These are phyloP conservation scores for Fusarium decemcellulare DNA, from an alignment of 2,329 filamentous ascomycete species.

Conservation along the genomic window DNA sequence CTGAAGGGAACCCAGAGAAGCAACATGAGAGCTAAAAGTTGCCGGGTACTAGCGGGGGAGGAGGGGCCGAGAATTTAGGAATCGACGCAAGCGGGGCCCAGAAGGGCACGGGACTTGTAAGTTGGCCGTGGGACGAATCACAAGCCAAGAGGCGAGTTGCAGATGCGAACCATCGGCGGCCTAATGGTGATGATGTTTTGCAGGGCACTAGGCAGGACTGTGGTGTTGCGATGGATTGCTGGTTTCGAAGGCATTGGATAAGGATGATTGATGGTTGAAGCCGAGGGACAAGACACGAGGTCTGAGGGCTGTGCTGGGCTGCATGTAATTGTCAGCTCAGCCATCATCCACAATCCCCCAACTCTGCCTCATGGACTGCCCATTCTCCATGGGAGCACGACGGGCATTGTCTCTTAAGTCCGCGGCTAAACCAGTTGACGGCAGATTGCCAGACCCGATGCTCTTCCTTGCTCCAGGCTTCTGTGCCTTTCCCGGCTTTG, in stretches of 20 bases:
- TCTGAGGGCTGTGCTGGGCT: not conserved
- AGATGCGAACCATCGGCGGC: not conserved
- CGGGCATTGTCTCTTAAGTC: constrained; percentile 43
- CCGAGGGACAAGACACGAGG: not conserved
- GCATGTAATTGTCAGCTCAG: not conserved
- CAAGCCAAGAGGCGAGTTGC: not conserved
- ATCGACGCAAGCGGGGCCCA: constrained; percentile 11
- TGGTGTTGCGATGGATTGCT: not conserved
- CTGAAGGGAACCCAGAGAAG: too few species aligned
- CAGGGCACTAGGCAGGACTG: not conserved
- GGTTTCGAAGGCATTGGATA: not conserved
- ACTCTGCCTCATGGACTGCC: not conserved
- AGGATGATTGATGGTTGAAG: not conserved
- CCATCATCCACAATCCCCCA: not conserved
- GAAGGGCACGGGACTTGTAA: not conserved
- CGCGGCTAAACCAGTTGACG: constrained; percentile 32
- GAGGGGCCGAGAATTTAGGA: constrained; percentile 33
- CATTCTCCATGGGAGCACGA: constrained; percentile 22
- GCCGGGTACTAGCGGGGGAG: not conserved
- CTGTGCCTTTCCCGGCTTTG: not conserved
- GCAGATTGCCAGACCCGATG: constrained; percentile 16
- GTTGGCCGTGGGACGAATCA: not conserved
- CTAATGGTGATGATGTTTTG: not conserved
- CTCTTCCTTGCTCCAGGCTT: constrained; percentile 21
- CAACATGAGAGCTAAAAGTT: not conserved